Percentiles rank a stretch among this genome's conserved stretches.
phyloP scores from a whole-genome alignment of 2,329 filamentous ascomycete genomes.

The Ambrosiella xylebori region DNA sequence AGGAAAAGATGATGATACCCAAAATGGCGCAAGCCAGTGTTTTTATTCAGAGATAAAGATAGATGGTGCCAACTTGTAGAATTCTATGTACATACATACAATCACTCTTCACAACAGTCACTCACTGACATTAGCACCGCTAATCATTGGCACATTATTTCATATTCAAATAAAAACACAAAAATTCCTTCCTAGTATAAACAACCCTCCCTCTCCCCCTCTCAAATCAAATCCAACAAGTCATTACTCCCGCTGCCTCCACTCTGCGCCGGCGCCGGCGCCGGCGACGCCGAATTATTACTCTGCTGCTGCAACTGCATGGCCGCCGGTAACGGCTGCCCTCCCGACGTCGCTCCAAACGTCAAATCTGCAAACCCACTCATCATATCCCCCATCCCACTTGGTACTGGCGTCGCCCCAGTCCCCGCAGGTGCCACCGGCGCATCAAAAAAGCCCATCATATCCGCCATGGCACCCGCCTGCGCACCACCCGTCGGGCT shows the following conservation, averaged over 20 bases:
- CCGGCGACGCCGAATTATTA: slow-evolving; percentile 13
- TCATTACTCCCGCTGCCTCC: slow-evolving; percentile 27
- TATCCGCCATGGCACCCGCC: slow-evolving; percentile 39
- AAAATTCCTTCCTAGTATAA: background rate
- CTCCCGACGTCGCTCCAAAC: slow-evolving; percentile 34
- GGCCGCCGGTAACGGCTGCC: slow-evolving; percentile 46
- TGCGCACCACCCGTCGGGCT: slow-evolving; percentile 35
- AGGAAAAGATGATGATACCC: slow-evolving; percentile 2
- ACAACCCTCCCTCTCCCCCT: background rate
- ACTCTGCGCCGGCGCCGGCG: slow-evolving; percentile 18
- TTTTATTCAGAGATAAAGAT: background rate
- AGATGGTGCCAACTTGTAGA: background rate
- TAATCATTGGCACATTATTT: background rate
- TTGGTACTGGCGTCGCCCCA: slow-evolving; percentile 23
- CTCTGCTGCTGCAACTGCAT: slow-evolving; percentile 34
- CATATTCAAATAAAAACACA: background rate
- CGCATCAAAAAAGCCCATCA: slow-evolving; percentile 55
- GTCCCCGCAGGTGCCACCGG: slow-evolving; percentile 30
- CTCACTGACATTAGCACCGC: background rate
- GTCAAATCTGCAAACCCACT: slow-evolving; percentile 74
- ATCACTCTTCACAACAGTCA: no score
- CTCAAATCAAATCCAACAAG: slow-evolving; percentile 29
- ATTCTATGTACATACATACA: no score
- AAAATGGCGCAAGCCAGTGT: background rate
- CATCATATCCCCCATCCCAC: slow-evolving; percentile 66